Conservation (phyloP, 805 yeast genomes). For the Ogataea nitratoaversa region DNA sequence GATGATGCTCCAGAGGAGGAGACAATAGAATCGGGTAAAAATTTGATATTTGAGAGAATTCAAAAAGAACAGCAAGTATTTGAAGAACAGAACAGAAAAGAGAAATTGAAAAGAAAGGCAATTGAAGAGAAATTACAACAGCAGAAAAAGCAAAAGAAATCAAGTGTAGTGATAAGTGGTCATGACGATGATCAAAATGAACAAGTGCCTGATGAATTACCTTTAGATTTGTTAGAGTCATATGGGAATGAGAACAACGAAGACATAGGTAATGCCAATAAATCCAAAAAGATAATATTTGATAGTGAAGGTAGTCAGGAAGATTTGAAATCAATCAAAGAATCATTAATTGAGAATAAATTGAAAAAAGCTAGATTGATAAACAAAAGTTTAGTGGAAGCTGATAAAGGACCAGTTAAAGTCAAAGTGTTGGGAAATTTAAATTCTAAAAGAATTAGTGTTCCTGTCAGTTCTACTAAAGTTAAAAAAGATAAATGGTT, state of each 20-base stretch:
- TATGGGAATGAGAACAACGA: constrained; percentile 11
- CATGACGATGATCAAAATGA: constrained; percentile 8
- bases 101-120: constrained; percentile 29
- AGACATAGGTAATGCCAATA: constrained; percentile 8
- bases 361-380: constrained; percentile 30
- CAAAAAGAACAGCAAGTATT: constrained; percentile 24
- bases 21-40: constrained; percentile 15
- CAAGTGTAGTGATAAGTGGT: constrained; percentile 5
- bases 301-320: constrained; percentile 24
- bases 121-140: constrained; percentile 33
- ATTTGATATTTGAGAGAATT: constrained; percentile 4
- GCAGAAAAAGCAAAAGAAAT: constrained; percentile 23
- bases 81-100: constrained; percentile 23
- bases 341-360: constrained; percentile 16
- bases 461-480: constrained; percentile 20
- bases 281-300: constrained; percentile 33
- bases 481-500: constrained; percentile 27
- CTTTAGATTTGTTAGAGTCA: constrained; percentile 35
- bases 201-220: constrained; percentile 35
- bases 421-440: constrained; percentile 30
- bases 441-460: constrained; percentile 14
- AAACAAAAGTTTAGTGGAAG: constrained; percentile 21
- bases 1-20: constrained; percentile 54
- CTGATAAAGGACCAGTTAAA: constrained; percentile 38
- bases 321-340: constrained; percentile 12